These are phyloP conservation scores for Alternaria dauci DNA, from an alignment of 2,329 filamentous ascomycete species.

Conservation along the genomic window DNA sequence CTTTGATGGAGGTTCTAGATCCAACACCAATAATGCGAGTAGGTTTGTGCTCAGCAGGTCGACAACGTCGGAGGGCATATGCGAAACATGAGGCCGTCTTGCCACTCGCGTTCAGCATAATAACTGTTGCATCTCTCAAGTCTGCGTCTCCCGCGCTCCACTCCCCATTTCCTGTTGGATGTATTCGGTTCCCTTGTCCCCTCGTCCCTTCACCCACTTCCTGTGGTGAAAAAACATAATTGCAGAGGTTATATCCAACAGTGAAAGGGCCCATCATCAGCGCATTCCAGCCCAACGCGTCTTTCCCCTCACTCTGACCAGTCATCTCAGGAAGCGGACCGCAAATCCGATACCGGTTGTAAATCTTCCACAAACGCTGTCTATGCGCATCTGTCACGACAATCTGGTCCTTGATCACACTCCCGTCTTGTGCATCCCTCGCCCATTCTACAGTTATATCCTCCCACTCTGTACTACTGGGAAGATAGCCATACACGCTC, in stretches of 20 bases:
- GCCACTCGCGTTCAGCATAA: conserved; percentile 33
- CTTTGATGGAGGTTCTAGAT: conserved; percentile 23
- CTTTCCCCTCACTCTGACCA: conserved; percentile 4
- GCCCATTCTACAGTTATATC: conserved; percentile 50
- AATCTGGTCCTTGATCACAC: conserved; percentile 38
- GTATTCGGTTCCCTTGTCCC: conserved; percentile 8
- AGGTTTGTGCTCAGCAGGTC: conserved; percentile 32
- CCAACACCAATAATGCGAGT: conserved; percentile 27
- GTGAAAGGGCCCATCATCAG: conserved; percentile 28
- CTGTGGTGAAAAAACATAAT: conserved; percentile 29
- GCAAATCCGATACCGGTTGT: conserved; percentile 54
- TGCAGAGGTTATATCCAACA: conserved; percentile 30
- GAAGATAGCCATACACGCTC: conserved; percentile 56
- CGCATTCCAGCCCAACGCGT: conserved; percentile 30
- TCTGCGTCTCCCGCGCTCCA: conserved; percentile 32
- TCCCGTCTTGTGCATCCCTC: conserved; percentile 17
- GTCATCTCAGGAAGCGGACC: conserved; percentile 16
- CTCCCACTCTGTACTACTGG: conserved; percentile 51
- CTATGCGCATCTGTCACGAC: conserved; percentile 52
- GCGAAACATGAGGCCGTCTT: conserved; percentile 36
- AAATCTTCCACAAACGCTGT: conserved; percentile 52
- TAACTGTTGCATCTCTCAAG: conserved; percentile 22
- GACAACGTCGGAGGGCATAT: conserved; percentile 22
- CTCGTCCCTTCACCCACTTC: not conserved
- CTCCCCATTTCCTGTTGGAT: conserved; percentile 24